Percentiles rank a stretch among this genome's conserved stretches.
Conservation (phyloP, 2,329 filamentous ascomycete genomes). For the Beauveria rudraprayagi region DNA sequence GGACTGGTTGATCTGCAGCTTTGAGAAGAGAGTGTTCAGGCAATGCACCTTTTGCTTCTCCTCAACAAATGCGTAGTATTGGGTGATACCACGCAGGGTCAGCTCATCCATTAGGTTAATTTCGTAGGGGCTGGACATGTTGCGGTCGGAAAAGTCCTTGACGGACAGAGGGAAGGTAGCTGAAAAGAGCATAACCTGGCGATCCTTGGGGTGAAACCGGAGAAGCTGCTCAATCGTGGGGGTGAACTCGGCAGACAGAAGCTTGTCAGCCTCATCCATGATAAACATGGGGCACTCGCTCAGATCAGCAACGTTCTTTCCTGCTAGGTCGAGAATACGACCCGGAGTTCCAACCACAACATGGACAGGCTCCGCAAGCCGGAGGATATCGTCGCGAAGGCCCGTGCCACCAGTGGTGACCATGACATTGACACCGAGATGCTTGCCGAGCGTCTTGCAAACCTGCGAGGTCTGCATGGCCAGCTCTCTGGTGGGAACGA, state of each 20-base stretch:
- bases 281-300: conserved; percentile 96
- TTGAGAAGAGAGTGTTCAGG: conserved; percentile 96
- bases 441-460: conserved; percentile 96
- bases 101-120: conserved; percentile 99
- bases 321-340: conserved; percentile 89
- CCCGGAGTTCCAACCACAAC: conserved; percentile 97
- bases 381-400: conserved; percentile 92
- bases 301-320: conserved; percentile 92
- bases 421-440: conserved; percentile 97
- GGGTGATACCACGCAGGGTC: conserved; percentile 93
- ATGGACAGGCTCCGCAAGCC: conserved; percentile 88
- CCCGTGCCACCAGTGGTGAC: conserved; percentile 96
- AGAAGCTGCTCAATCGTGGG: conserved; percentile 94
- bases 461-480: conserved; percentile 98
- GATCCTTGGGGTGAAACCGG: conserved; percentile 91
- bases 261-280: conserved; percentile 99
- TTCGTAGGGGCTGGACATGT: conserved; percentile 93
- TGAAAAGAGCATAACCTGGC: conserved; percentile 98
- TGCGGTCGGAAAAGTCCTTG: conserved; percentile 96
- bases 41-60: conserved; percentile 99
- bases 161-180: conserved; percentile 96
- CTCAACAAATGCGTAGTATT: conserved; percentile 98
- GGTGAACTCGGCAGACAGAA: conserved; percentile 93
- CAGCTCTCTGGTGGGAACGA: conserved; percentile 93
- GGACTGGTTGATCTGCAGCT: conserved; percentile 98